These are phyloP conservation scores for Diplodia mutila DNA, from an alignment of 2,329 filamentous ascomycete species.

Conservation along the genomic window DNA sequence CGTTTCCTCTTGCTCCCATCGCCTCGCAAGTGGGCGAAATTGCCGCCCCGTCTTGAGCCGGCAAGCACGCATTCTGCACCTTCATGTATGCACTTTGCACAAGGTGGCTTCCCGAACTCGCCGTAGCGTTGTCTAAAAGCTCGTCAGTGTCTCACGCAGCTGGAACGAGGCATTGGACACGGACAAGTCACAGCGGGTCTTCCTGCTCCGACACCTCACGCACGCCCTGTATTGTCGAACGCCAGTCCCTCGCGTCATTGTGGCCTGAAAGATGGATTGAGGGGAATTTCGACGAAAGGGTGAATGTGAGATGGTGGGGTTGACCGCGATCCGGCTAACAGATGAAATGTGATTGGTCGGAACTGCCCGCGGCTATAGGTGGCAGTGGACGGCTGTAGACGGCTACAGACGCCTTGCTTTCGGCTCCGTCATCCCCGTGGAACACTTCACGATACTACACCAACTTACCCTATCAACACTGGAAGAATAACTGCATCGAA, in stretches of 20 bases:
- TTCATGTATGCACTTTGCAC: conserved; percentile 25
- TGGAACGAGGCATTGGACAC: not conserved
- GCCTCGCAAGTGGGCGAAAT: conserved; percentile 21
- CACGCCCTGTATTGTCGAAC: conserved; percentile 25
- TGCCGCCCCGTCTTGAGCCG: conserved; percentile 20
- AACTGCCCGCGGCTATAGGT: not conserved
- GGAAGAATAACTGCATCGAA: no score
- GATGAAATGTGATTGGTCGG: not conserved
- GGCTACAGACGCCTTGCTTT: not conserved
- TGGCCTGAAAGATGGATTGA: not conserved
- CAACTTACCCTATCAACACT: no score
- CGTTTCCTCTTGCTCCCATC: not conserved
- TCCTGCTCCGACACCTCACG: conserved; percentile 20
- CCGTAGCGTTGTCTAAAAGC: conserved; percentile 10
- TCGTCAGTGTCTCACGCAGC: not conserved
- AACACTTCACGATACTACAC: no score
- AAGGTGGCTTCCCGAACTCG: conserved; percentile 25
- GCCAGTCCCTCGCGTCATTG: conserved; percentile 25
- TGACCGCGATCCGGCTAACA: not conserved
- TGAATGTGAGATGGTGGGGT: not conserved
- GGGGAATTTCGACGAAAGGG: not conserved
- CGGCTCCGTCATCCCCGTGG: not conserved
- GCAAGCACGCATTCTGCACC: conserved; percentile 22
- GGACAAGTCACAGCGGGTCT: conserved; percentile 24
- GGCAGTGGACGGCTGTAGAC: conserved; percentile 1